Evolutionary conservation across 306 rosid species (phyloP).

Genomic region (Malus asiatica): DNA sequence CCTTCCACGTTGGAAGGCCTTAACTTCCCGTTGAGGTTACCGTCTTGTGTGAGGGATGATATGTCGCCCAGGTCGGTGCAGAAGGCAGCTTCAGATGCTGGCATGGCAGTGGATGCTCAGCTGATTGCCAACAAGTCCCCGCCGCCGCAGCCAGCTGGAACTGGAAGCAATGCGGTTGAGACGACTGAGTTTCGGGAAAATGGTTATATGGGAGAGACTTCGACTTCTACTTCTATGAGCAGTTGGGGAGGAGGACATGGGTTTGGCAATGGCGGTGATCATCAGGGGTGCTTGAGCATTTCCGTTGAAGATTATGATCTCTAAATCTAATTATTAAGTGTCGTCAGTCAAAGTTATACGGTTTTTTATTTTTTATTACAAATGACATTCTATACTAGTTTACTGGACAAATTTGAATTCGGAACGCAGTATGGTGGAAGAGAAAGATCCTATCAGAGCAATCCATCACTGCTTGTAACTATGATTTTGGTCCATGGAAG

Average conservation of each 20-base stretch:
- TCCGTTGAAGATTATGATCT: conserved; percentile 71
- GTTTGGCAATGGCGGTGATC: conserved; percentile 6
- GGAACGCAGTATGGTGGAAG: accelerated
- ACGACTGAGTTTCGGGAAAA: conserved; percentile 12
- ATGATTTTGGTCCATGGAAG: neutral
- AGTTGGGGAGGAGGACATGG: conserved; percentile 1
- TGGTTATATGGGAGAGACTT: conserved; percentile 7
- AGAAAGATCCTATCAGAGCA: too few relatives aligned
- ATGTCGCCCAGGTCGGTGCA: conserved; percentile 75
- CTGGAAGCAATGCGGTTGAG: neutral
- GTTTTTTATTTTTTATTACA: too few relatives aligned
- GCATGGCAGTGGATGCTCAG: conserved; percentile 77
- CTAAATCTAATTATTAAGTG: neutral
- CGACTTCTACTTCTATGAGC: neutral
- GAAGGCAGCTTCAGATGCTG: conserved; percentile 69
- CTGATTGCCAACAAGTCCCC: neutral
- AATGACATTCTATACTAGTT: too few relatives aligned
- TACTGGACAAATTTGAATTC: too few relatives aligned
- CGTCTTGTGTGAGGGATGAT: conserved; percentile 6
- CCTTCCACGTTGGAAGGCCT: conserved; percentile 49
- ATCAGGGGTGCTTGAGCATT: conserved; percentile 33
- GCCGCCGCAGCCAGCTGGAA: neutral
- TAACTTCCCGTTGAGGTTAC: conserved; percentile 51
- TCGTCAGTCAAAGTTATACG: neutral
- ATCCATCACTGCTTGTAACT: too few relatives aligned